These are phyloP conservation scores for Penicillium cosmopolitanum DNA, from an alignment of 495 filamentous ascomycete genomes.

Conservation along the genomic window DNA sequence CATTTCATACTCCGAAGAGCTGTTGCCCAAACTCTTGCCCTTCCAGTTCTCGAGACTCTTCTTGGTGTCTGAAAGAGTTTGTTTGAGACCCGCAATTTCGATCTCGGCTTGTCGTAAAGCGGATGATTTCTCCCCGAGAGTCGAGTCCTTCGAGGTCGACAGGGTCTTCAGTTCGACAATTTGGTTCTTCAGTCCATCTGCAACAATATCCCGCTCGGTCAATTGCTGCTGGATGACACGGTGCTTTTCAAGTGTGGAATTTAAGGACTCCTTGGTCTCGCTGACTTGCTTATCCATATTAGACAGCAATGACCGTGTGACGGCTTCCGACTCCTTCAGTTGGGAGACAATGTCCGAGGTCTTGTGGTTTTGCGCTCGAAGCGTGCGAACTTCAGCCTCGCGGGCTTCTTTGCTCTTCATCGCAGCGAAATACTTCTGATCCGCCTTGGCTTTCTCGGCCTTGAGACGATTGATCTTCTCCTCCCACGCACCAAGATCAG, in stretches of 20 bases:
- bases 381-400: conserved; percentile 71
- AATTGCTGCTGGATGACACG: conserved; percentile 70
- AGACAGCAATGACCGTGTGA: conserved; percentile 62
- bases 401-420: conserved; percentile 91
- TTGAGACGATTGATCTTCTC: conserved; percentile 73
- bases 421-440: conserved; percentile 95
- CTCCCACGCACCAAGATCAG: conserved; percentile 73
- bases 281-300: conserved; percentile 89
- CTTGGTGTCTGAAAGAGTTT: conserved; percentile 71
- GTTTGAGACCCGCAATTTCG: conserved; percentile 72
- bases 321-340: conserved; percentile 82
- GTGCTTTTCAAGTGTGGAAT: conserved; percentile 65
- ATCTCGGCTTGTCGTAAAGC: conserved; percentile 72
- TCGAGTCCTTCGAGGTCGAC: conserved; percentile 73
- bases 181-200: conserved; percentile 76
- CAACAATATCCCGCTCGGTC: conserved; percentile 66
- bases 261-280: conserved; percentile 76
- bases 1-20: conserved; percentile 79
- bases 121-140: conserved; percentile 51
- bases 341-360: conserved; percentile 92
- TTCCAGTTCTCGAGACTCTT: conserved; percentile 83
- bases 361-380: conserved; percentile 81
- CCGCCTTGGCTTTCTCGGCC: conserved; percentile 92
- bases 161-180: conserved; percentile 72
- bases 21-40: conserved; percentile 75